Evolutionary conservation across 768 basidiomycete genomes (phyloP), one percentile per base, ranked within the genome.

Genomic region (Psilocybe sp.): DNA sequence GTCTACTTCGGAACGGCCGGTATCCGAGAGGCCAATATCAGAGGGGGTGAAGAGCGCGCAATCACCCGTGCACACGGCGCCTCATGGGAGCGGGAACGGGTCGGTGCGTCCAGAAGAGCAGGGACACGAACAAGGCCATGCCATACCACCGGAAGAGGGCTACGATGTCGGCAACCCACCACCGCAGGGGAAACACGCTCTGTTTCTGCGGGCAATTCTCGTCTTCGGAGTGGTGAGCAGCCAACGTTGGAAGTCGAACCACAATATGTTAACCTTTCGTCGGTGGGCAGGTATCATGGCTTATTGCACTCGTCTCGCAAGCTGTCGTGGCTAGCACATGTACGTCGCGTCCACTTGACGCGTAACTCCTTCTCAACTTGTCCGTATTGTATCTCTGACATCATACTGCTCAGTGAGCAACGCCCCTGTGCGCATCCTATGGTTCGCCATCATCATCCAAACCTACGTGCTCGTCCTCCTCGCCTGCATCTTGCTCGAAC

Each of bases 391-490:
- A 28, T 16, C n/a, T 20, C 15, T 19, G 13, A 15, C 13, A 38
- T 28, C 23, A 28, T 28, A 28, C 3, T 28, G 7, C 12, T 10
- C 55, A 78, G 70, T 68, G 50, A 54, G 62, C 58, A 78, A 79
- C 37, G 67, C 61, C 15, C 65, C 73, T 20, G 81, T 86, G 43
- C 80, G 84, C 16, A 69, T 77, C 0, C 71, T 83, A 2, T 91
- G 89, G 89, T 89, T 89, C 65, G 80, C 76, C 46, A 79, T 87
- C 52, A 69, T 84, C 60, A 80, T 90, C 63, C 77, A 83, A 40
- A 79, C 81, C 3, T 74, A 82, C 62, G 76, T 95, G 64, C 79
- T 85, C 1, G 81, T 87, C 19, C 59, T 78, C 40, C 83, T 83
- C 31, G 73, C 84, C 33, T 75, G 87, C 62, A 61, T 73, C 32